Base-by-base conservation (phyloP, 352 stramenopile genomes). In the Phytophthora kernoviae region DNA sequence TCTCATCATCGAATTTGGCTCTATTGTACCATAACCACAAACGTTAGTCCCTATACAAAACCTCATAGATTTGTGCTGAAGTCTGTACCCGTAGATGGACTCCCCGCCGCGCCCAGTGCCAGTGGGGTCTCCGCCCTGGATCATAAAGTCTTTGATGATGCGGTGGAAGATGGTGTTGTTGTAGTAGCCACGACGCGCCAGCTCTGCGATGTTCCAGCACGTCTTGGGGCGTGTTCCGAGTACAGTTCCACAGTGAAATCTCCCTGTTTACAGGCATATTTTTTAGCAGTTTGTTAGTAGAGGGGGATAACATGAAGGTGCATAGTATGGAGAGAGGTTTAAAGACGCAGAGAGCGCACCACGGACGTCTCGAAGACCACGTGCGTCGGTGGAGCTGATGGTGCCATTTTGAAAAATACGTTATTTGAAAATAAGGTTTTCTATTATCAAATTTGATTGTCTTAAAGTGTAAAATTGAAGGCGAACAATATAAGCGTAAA, bases 141-240 rank as follows among this genome's bases (percentile, higher is more conserved):
- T 97, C 93, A 99, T 98, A 70, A 98, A 98, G 60, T 97, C 88
- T 68, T 87, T 95, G 68, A 99, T 98, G 59, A 99, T 89, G 59
- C 95, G 83, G 69, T 98, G 96, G 69, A 98, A 98, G 52, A 97
- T 94, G 12, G 90, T 97, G 56, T 95, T 97, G 79, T 98, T 94
- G 75, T 98, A 98, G 76, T 98, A 98, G 15, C 94, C 96, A 22
- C 85, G 84, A 21, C 93, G 79, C 46, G 93, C 88, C 45, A 98
- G 80, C 64, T 97, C 88, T 6, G 78, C 74, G 36, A 98, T 86
- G 77, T 98, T 98, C 74, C 94, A 90, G 77, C 95, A 98, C 22
- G 89, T 96, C 45, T 85, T 82, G 2, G 95, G 95, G 95, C 91
- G 71, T 98, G 90, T 43, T 97, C 79, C 54, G 80, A 90, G 81